Evolutionary conservation across 306 rosid genomes (phyloP).

Genomic region (Pyrus bretschneideri): DNA sequence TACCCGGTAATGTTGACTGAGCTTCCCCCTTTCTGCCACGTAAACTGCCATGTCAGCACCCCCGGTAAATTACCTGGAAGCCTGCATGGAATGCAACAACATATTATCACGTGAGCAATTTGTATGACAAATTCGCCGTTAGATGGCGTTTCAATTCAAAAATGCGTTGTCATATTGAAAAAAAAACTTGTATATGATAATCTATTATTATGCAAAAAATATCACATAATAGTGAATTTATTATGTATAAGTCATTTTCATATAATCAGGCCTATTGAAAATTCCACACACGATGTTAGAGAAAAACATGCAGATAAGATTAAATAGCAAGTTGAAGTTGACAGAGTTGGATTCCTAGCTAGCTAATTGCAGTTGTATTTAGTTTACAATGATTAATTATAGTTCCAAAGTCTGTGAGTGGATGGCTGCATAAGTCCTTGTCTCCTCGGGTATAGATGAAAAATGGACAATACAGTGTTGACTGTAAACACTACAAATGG

Average conservation of each 20-base stretch:
- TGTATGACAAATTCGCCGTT: too few species aligned
- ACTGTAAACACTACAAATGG: neutral
- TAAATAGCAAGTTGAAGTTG: neutral
- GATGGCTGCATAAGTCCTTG: too few species aligned
- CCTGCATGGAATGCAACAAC: neutral
- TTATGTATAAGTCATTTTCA: too few species aligned
- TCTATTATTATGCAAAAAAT: too few species aligned
- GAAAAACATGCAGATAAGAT: neutral
- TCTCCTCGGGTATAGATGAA: neutral
- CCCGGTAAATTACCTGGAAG: neutral
- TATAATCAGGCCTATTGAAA: neutral
- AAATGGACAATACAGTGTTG: neutral
- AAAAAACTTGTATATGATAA: too few species aligned
- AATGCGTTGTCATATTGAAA: too few species aligned
- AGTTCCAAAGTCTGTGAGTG: too few species aligned
- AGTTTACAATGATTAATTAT: neutral
- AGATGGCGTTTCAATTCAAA: too few species aligned
- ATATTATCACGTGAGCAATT: too few species aligned
- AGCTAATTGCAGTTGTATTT: neutral
- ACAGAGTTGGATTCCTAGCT: neutral
- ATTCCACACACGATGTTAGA: neutral
- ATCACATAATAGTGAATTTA: too few species aligned
- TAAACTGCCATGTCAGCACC: neutral
- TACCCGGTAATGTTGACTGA: slow-evolving; percentile 5
- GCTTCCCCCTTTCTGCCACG: neutral